Evolutionary conservation across 2,329 filamentous ascomycete species (phyloP).

Genomic region (Fusarium udum): DNA sequence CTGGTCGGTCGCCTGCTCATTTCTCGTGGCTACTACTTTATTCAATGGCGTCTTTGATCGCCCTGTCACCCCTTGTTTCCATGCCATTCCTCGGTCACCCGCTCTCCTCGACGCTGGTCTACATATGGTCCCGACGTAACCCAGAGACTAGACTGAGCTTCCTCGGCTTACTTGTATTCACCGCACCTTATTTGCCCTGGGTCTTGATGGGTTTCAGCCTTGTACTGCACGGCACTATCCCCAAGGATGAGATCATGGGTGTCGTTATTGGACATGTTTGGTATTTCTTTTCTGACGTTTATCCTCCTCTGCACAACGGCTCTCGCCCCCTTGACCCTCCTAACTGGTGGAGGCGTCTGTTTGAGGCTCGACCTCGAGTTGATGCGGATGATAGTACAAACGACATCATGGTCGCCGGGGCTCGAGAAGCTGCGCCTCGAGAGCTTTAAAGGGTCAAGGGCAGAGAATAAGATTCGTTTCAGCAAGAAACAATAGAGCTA

Average conservation of each 20-base stretch:
- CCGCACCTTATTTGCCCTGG: constrained; percentile 94
- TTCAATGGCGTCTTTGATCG: constrained; percentile 79
- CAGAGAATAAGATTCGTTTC: not conserved
- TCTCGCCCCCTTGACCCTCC: constrained; percentile 89
- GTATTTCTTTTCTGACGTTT: constrained; percentile 98
- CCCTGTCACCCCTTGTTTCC: constrained; percentile 85
- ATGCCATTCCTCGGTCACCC: constrained; percentile 96
- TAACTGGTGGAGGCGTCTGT: constrained; percentile 86
- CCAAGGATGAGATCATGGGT: constrained; percentile 96
- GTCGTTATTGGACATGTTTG: constrained; percentile 95
- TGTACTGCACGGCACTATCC: constrained; percentile 87
- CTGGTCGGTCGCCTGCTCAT: constrained; percentile 88
- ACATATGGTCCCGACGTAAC: constrained; percentile 97
- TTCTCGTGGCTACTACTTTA: constrained; percentile 96
- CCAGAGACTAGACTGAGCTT: constrained; percentile 91
- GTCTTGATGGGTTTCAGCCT: constrained; percentile 93
- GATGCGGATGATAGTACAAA: constrained; percentile 65
- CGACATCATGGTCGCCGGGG: constrained; percentile 69
- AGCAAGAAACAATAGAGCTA: not conserved
- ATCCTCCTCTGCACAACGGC: constrained; percentile 87
- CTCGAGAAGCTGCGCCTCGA: constrained; percentile 43
- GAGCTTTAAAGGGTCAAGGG: constrained; percentile 25
- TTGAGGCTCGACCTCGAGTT: constrained; percentile 66
- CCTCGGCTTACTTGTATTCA: constrained; percentile 88
- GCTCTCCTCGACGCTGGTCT: constrained; percentile 90